phyloP scores from a whole-genome alignment of 2,329 filamentous ascomycete genomes.

The Diplocarpon rosae region DNA sequence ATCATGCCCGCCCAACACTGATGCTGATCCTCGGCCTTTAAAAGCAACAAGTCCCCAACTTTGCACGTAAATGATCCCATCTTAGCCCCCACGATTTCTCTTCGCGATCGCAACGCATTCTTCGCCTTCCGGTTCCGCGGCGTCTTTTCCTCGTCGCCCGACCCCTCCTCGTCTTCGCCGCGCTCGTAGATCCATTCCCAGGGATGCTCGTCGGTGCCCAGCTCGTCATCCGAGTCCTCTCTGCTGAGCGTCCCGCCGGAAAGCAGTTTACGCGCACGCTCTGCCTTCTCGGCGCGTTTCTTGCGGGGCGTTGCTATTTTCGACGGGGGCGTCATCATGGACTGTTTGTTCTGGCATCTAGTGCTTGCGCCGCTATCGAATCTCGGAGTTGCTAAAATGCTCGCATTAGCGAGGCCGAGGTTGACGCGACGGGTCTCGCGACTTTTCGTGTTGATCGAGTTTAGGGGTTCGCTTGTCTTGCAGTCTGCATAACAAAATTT shows the following conservation, averaged over 20 bases:
- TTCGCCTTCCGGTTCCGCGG: constrained; percentile 16
- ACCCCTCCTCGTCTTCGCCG: constrained; percentile 7
- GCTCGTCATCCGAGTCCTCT: constrained; percentile 83
- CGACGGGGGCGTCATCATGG: constrained; percentile 22
- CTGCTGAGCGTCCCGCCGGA: constrained; percentile 25
- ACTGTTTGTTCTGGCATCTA: constrained; percentile 1
- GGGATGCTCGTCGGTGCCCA: constrained; percentile 58
- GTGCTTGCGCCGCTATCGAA: no score
- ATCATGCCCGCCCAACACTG: constrained; percentile 90
- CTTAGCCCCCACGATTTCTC: constrained; percentile 59
- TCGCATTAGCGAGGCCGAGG: constrained; percentile 11
- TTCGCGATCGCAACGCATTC: constrained; percentile 21
- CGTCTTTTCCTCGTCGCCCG: constrained; percentile 13
- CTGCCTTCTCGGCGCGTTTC: constrained; percentile 21
- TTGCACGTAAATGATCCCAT: constrained; percentile 73
- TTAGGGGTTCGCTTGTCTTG: constrained; percentile 1
- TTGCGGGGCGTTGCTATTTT: constrained; percentile 10
- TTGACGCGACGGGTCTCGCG: constrained; percentile 13
- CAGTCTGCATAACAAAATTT: not conserved
- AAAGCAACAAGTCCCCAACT: constrained; percentile 71
- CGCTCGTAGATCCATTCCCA: constrained; percentile 70
- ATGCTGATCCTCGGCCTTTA: constrained; percentile 69
- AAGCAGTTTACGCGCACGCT: constrained; percentile 33
- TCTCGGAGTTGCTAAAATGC: constrained; percentile 7
- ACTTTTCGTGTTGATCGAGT: constrained; percentile 7